A percentile compares a stretch with the other conserved stretches of the same genome.
phyloP scores from a whole-genome alignment of 2,329 filamentous ascomycete species.

The Ophiostoma ips region DNA sequence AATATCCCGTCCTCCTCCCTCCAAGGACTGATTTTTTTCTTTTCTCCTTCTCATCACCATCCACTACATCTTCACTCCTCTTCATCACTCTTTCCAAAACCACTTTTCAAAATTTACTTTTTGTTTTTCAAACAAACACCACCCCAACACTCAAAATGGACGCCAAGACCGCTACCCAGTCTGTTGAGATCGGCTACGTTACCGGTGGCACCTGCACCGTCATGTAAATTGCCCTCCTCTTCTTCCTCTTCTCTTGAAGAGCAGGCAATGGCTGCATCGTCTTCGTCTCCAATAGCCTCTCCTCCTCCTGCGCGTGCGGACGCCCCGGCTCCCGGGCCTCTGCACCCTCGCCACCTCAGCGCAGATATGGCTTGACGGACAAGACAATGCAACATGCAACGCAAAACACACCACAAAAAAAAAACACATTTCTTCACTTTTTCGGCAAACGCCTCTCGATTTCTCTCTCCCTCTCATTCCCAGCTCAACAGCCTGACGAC shows the following conservation, averaged over 20 bases:
- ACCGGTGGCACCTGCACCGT: slow-evolving; percentile 20
- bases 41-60: slow-evolving; percentile 9
- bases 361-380: no score
- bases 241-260: not conserved
- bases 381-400: not conserved
- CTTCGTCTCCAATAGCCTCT: not conserved
- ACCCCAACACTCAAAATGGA: slow-evolving; percentile 9
- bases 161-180: slow-evolving; percentile 11
- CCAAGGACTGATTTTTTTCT: not conserved
- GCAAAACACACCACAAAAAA: no score
- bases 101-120: not conserved
- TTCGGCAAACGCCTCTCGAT: not conserved
- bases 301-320: not conserved
- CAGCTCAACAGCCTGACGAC: no score
- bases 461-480: no score
- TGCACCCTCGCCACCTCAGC: no score
- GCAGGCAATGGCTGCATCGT: not conserved
- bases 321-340: no score
- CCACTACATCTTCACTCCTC: slow-evolving; percentile 5
- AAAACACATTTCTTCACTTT: not conserved
- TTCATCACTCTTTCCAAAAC: not conserved
- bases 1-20: slow-evolving; percentile 6
- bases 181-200: slow-evolving; percentile 16
- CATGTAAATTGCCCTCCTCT: slow-evolving; percentile 19
- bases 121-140: not conserved